Evolutionary conservation across 192 early-diverging fungal species (phyloP).

Genomic region (Gonapodya sp.): DNA sequence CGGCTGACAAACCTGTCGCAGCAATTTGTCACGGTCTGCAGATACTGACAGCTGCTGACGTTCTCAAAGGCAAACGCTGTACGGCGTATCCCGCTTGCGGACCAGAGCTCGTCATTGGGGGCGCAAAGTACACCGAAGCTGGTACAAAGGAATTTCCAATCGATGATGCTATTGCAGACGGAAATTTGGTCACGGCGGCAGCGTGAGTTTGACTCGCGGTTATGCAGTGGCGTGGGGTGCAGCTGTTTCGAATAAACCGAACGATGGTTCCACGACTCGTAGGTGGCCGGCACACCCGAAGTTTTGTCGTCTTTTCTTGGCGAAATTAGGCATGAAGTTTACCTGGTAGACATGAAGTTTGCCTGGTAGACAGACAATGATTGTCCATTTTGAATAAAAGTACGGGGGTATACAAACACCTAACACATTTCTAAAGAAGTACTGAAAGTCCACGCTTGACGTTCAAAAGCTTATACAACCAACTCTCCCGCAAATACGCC

Average conservation of each 20-base stretch:
- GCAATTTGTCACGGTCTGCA: slow-evolving; percentile 45
- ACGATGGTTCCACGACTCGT: too few species aligned
- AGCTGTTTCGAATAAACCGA: too few species aligned
- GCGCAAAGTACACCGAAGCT: slow-evolving; percentile 26
- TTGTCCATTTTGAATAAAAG: neutral
- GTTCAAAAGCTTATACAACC: too few species aligned
- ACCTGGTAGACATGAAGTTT: neutral
- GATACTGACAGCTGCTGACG: slow-evolving; percentile 29
- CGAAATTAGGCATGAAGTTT: neutral
- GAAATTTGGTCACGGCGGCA: neutral
- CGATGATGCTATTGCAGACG: neutral
- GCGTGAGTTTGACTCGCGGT: too few species aligned
- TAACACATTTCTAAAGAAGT: too few species aligned
- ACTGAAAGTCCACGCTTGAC: too few species aligned
- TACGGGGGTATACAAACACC: slow-evolving; percentile 1
- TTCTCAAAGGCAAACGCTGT: slow-evolving; percentile 29
- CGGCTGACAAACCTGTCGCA: slow-evolving; percentile 34
- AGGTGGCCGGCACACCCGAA: neutral
- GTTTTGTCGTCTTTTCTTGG: neutral
- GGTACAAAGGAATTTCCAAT: neutral
- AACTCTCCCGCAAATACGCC: too few species aligned
- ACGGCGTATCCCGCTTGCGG: slow-evolving; percentile 28
- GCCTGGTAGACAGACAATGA: neutral
- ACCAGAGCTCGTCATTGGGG: slow-evolving; percentile 25
- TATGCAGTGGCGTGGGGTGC: too few species aligned